Evolutionary conservation across 345 rosid genomes (phyloP), one percentile per base, ranked within the genome.

Genomic region (Dimocarpus longan): DNA sequence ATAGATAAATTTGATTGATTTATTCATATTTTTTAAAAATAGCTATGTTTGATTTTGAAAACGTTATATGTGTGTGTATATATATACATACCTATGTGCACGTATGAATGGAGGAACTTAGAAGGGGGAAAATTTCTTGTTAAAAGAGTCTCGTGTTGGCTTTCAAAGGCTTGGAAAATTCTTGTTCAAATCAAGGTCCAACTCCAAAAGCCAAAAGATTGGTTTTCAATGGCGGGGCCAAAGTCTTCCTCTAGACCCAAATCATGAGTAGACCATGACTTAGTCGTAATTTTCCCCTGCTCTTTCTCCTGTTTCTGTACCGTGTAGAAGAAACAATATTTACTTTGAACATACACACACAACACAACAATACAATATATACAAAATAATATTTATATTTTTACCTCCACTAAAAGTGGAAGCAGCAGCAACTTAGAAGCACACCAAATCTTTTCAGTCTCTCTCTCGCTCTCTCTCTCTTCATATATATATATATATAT

Each of bases 171-270:
- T n/a, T 46, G n/a, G 78, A 77, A 76, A 40, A 60, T 79, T 79
- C 82, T 50, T 46, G 26, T 21, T 66, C 1, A 10, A 52, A 52
- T 37, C 44, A 26, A 59, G 79, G 60, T n/a, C 15, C 18, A 46
- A 46, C 10, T 46, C 12, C 12, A 46, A 46, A 46, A 46, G 5
- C 52, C 54, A 56, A 68, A 66, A 21, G 54, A 43, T 66, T 40
- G 28, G 44, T 50, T 57, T 66, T 75, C 78, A 65, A 65, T 32
- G 69, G 77, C 12, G 70, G 74, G 44, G 7, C 44, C 68, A 43
- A 43, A 48, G 80, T 82, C 85, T 70, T 71, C 82, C 54, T 57
- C 76, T 76, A 79, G 80, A 83, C 82, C 12, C 16, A 63, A 46
- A 46, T 7, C 8, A 65, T 43, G 39, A 65, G 37, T 22, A 66